Evolutionary conservation across 202 grass and related monocot species (phyloP).

Genomic region (Schoenoplectus triqueter): DNA sequence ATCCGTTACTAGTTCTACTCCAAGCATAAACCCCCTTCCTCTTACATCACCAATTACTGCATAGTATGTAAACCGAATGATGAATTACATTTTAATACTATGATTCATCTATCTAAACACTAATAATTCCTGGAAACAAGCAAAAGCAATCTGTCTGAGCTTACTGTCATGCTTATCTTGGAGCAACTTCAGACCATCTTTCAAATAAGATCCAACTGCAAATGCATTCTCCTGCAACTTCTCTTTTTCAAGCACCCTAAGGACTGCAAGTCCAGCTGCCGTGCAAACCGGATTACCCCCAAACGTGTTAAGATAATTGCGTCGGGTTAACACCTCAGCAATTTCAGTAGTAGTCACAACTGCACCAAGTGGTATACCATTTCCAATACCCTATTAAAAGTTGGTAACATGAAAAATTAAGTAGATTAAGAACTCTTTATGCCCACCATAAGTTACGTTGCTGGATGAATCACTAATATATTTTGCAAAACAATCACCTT

Average conservation of each 20-base stretch:
- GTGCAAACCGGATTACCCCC: slow-evolving; percentile 81
- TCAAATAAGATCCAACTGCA: slow-evolving; percentile 71
- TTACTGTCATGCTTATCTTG: slow-evolving; percentile 80
- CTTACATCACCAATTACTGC: slow-evolving; percentile 89
- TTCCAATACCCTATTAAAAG: slow-evolving; percentile 71
- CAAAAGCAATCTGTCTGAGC: neutral
- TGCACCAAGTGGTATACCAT: slow-evolving; percentile 87
- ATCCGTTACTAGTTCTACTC: slow-evolving; percentile 78
- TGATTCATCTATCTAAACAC: slow-evolving; percentile 24
- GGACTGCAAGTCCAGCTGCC: slow-evolving; percentile 69
- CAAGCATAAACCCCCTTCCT: slow-evolving; percentile 82
- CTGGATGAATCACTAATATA: slow-evolving; percentile 10
- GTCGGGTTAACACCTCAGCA: slow-evolving; percentile 66
- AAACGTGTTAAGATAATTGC: slow-evolving; percentile 89
- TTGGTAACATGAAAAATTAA: neutral
- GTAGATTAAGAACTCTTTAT: neutral
- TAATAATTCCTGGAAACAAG: neutral
- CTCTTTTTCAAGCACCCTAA: slow-evolving; percentile 75
- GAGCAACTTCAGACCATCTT: slow-evolving; percentile 61
- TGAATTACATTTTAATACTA: neutral
- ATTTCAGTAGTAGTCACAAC: slow-evolving; percentile 85
- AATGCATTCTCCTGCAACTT: slow-evolving; percentile 79
- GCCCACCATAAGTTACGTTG: neutral
- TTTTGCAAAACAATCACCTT: slow-evolving; percentile 53
- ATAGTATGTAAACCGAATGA: neutral